These are phyloP conservation scores for Anthracocystis walkeri DNA, from an alignment of 1,284 basidiomycete species.

Conservation along the genomic window DNA sequence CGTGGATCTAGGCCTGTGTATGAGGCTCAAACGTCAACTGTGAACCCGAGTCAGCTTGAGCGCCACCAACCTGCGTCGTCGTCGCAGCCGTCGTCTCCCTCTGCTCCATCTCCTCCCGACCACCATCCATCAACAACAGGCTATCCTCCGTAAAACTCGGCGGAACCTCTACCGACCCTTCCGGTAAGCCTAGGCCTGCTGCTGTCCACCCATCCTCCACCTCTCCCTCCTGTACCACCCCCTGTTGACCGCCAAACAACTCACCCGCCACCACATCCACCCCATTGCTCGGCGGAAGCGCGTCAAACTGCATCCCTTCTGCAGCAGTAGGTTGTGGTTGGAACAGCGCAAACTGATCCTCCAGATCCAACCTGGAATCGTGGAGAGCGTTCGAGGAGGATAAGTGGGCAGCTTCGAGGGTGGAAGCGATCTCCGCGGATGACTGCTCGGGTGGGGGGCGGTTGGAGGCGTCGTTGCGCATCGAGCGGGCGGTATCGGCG, in stretches of 20 bases:
- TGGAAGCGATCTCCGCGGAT: conserved; percentile 4
- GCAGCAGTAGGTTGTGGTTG: background rate
- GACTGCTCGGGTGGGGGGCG: conserved; percentile 11
- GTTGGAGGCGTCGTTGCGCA: conserved; percentile 14
- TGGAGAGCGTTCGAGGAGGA: conserved; percentile 16
- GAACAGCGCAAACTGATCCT: conserved; percentile 36
- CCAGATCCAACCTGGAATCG: conserved; percentile 24
- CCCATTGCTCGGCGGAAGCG: background rate
- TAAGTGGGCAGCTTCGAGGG: conserved; percentile 25
- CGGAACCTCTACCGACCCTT: conserved; percentile 4
- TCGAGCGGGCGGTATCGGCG: background rate
- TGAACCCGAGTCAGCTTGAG: background rate
- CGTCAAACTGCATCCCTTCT: background rate
- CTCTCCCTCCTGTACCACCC: background rate
- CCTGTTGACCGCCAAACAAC: background rate
- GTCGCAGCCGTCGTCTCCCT: too few species aligned
- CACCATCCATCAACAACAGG: conserved; percentile 5
- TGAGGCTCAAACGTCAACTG: conserved; percentile 18
- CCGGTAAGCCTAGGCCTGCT: background rate
- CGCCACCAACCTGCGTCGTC: background rate
- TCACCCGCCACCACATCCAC: background rate
- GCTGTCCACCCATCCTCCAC: background rate
- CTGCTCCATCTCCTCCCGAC: background rate
- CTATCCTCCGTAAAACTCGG: conserved; percentile 9
- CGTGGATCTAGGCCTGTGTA: conserved; percentile 34